phyloP scores from a whole-genome alignment of 768 basidiomycete genomes.

The Boletus coccyginus region DNA sequence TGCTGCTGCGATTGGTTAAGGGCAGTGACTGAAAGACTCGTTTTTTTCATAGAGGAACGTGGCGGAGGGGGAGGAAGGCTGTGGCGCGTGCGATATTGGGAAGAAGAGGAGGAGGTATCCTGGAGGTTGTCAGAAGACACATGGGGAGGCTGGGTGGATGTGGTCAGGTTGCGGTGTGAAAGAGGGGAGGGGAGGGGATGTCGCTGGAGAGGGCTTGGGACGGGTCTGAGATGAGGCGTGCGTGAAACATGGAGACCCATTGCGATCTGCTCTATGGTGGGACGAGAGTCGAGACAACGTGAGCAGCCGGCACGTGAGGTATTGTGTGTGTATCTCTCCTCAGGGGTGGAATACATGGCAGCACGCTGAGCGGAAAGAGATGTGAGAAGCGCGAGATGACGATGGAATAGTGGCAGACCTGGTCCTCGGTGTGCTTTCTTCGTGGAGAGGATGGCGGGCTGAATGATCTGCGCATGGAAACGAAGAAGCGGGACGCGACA shows the following conservation, averaged over 20 bases:
- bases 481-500: constrained; percentile 28
- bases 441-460: constrained; percentile 19
- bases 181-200: constrained; percentile 17
- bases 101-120: constrained; percentile 21
- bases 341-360: constrained; percentile 43
- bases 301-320: constrained; percentile 36
- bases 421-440: constrained; percentile 13
- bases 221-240: constrained; percentile 64
- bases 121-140: constrained; percentile 21
- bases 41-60: constrained; percentile 66
- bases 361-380: constrained; percentile 19
- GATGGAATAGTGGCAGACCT: constrained; percentile 17
- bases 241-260: constrained; percentile 79
- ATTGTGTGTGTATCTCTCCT: constrained; percentile 33
- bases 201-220: constrained; percentile 17
- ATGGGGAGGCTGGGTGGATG: constrained; percentile 26
- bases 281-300: constrained; percentile 45
- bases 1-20: constrained; percentile 20
- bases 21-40: constrained; percentile 27
- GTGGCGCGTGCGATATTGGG: constrained; percentile 20
- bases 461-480: constrained; percentile 32
- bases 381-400: constrained; percentile 5
- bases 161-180: constrained; percentile 18
- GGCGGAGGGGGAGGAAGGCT: constrained; percentile 53
- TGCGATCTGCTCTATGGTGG: constrained; percentile 73